Evolutionary conservation across 2,329 filamentous ascomycete species (phyloP).

Genomic region (Cryphonectria parasitica): DNA sequence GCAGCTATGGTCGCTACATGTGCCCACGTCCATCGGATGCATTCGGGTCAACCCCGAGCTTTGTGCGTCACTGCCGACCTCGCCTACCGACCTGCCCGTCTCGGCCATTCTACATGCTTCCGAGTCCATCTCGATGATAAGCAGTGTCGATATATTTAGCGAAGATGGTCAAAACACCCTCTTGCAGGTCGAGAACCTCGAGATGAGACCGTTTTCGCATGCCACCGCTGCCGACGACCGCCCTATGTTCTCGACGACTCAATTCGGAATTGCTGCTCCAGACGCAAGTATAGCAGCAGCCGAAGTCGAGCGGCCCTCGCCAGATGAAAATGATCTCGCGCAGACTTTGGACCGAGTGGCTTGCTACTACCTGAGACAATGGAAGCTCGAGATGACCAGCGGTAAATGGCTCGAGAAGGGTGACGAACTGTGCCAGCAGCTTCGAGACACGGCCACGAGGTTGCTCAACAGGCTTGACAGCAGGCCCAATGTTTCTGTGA

Average conservation of each 20-base stretch:
- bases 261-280: neutral
- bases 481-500: neutral
- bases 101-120: neutral
- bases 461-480: neutral
- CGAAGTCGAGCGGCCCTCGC: neutral
- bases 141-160: neutral
- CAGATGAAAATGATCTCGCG: neutral
- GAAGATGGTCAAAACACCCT: neutral
- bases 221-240: neutral
- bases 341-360: neutral
- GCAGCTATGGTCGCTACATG: neutral
- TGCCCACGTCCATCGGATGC: neutral
- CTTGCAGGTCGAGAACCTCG: neutral
- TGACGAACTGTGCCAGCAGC: neutral
- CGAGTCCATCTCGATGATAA: neutral
- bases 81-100: neutral
- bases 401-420: neutral
- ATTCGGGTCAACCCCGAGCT: constrained; percentile 8
- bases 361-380: neutral
- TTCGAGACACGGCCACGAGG: neutral
- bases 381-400: neutral
- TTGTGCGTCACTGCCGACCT: neutral
- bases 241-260: neutral
- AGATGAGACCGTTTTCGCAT: neutral
- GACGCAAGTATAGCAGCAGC: neutral